Conservation (phyloP, 176 grass and related monocot species). For the Eremochloa ophiuroides region DNA sequence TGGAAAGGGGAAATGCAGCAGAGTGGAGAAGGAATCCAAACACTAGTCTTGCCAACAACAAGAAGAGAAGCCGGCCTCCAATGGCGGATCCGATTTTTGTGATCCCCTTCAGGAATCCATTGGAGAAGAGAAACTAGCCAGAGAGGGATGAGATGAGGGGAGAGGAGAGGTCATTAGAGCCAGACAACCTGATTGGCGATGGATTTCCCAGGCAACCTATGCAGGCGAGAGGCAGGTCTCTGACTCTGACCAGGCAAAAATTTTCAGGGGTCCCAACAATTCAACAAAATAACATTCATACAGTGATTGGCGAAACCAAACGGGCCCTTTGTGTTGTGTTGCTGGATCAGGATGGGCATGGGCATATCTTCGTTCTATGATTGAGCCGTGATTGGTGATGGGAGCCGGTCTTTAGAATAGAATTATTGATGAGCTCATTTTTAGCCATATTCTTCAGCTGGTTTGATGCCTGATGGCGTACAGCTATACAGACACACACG, state of each 20-base stretch:
- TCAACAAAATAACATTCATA: neutral
- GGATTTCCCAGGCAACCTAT: neutral
- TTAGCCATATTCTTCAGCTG: neutral
- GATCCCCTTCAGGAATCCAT: neutral
- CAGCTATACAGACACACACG: slow-evolving; percentile 12
- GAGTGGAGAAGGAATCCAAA: neutral
- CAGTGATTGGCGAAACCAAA: neutral
- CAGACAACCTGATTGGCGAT: neutral
- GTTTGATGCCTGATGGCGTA: slow-evolving; percentile 24
- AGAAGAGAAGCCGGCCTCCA: neutral
- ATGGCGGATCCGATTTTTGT: neutral
- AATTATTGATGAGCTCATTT: slow-evolving; percentile 9
- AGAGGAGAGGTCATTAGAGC: neutral
- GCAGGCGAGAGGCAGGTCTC: neutral
- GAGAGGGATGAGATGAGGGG: neutral
- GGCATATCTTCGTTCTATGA: slow-evolving; percentile 18
- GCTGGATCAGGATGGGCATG: neutral
- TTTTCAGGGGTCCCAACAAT: neutral
- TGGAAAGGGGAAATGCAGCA: neutral
- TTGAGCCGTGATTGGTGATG: slow-evolving; percentile 35
- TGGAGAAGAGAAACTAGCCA: neutral
- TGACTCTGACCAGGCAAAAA: neutral
- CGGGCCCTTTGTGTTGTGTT: slow-evolving; percentile 8
- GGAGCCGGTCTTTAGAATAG: slow-evolving; percentile 6
- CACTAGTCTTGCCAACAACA: neutral